Percentiles rank a stretch among this genome's conserved stretches.
Conservation (phyloP, 176 grass and related monocot genomes). For the Zoysia japonica region DNA sequence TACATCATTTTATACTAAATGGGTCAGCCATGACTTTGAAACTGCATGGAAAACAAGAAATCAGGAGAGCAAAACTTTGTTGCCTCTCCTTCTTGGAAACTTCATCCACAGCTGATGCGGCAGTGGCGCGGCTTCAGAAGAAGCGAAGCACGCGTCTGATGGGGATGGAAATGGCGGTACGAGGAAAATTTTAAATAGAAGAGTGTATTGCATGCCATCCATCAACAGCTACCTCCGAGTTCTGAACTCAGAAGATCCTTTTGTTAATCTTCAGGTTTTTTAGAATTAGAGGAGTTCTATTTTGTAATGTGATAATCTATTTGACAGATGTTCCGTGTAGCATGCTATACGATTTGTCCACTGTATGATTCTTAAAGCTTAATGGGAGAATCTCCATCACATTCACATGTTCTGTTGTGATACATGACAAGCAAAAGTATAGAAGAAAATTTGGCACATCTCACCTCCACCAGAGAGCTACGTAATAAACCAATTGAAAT, state of each 20-base stretch:
- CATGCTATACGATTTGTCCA: constrained; percentile 43
- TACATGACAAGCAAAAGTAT: neutral
- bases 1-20: neutral
- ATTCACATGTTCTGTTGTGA: constrained; percentile 14
- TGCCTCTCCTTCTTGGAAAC: constrained; percentile 8
- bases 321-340: constrained; percentile 12
- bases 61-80: constrained; percentile 5
- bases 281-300: constrained; percentile 4
- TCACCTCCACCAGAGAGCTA: constrained; percentile 16
- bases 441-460: neutral
- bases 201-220: constrained; percentile 8
- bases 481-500: neutral
- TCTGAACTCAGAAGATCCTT: neutral
- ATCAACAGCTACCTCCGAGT: constrained; percentile 1
- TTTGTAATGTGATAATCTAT: constrained; percentile 27
- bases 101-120: neutral
- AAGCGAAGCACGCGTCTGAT: constrained; percentile 12
- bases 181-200: constrained; percentile 12
- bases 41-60: constrained; percentile 1
- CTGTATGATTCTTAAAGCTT: constrained; percentile 43
- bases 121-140: neutral
- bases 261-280: neutral
- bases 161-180: constrained; percentile 1
- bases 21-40: neutral
- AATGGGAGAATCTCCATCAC: constrained; percentile 10